Percentiles rank a stretch among this genome's conserved stretches.
phyloP scores from a whole-genome alignment of 2,329 filamentous ascomycete genomes.

The Aspergillus uvarum region DNA sequence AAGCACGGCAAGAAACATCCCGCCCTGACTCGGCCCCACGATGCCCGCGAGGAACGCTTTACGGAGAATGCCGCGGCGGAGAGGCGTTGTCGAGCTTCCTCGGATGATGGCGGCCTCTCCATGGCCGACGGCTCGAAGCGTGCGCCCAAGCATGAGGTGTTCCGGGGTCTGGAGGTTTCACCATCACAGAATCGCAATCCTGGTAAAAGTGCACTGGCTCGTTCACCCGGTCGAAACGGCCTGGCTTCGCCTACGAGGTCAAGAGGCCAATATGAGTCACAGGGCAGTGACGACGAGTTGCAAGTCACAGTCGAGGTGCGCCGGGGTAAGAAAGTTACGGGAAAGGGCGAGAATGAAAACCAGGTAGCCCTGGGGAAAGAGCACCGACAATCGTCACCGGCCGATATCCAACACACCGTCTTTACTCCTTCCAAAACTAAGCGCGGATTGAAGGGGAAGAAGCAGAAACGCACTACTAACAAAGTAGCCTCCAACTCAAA shows the following conservation, averaged over 20 bases:
- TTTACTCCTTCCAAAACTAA: conserved; percentile 23
- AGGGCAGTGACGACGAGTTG: conserved; percentile 43
- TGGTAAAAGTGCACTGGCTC: background rate
- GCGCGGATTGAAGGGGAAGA: conserved; percentile 9
- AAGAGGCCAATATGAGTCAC: conserved; percentile 13
- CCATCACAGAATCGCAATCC: background rate
- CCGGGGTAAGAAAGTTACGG: conserved; percentile 9
- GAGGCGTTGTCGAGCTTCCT: conserved; percentile 17
- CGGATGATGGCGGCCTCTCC: background rate
- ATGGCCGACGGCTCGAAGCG: background rate
- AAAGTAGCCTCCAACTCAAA: background rate
- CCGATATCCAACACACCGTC: conserved; percentile 34
- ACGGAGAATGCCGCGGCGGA: conserved; percentile 26
- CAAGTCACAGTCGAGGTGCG: conserved; percentile 38
- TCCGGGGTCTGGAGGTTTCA: conserved; percentile 21
- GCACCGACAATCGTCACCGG: conserved; percentile 26
- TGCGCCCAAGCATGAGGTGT: conserved; percentile 7
- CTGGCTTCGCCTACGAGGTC: background rate
- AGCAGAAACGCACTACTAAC: conserved; percentile 7
- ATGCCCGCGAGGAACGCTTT: conserved; percentile 25
- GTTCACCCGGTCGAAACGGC: background rate
- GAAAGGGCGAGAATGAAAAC: conserved; percentile 5
- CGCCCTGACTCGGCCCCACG: conserved; percentile 7
- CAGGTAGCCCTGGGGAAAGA: background rate
- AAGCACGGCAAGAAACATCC: conserved; percentile 4